These are phyloP conservation scores for Tothia fuscella DNA, from an alignment of 2,329 filamentous ascomycete species.

Conservation along the genomic window DNA sequence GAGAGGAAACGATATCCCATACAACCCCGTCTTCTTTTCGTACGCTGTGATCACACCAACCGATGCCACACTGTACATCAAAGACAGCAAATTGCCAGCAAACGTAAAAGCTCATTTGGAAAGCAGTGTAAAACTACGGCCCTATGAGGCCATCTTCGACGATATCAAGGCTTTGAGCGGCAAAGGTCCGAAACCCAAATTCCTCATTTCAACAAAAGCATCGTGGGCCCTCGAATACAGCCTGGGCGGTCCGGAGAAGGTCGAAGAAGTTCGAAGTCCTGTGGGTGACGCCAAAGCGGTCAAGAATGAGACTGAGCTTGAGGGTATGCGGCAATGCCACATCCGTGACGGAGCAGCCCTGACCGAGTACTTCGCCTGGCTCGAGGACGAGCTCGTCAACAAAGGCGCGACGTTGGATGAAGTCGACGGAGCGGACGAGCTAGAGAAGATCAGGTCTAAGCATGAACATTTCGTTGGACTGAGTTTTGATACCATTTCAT, in stretches of 20 bases:
- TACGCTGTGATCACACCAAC: slow-evolving; percentile 78
- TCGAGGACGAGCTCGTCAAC: slow-evolving; percentile 73
- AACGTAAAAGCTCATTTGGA: slow-evolving; percentile 60
- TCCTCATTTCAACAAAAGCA: slow-evolving; percentile 74
- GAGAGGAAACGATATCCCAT: slow-evolving; percentile 86
- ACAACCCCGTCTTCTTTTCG: slow-evolving; percentile 97
- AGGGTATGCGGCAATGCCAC: slow-evolving; percentile 90
- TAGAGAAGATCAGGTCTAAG: slow-evolving; percentile 62
- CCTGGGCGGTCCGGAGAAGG: slow-evolving; percentile 71
- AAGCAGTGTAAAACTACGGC: slow-evolving; percentile 59
- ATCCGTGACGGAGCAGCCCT: slow-evolving; percentile 85
- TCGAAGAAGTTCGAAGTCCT: slow-evolving; percentile 79
- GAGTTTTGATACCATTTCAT: slow-evolving; percentile 93
- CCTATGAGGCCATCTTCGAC: slow-evolving; percentile 70
- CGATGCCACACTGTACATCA: slow-evolving; percentile 69
- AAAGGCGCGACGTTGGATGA: slow-evolving; percentile 71
- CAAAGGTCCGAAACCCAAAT: slow-evolving; percentile 43
- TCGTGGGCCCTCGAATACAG: slow-evolving; percentile 88
- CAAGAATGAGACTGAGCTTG: slow-evolving; percentile 81
- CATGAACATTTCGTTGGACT: slow-evolving; percentile 72
- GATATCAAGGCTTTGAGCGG: slow-evolving; percentile 58
- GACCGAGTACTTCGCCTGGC: slow-evolving; percentile 90
- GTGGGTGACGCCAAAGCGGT: slow-evolving; percentile 85
- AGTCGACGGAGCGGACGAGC: slow-evolving; percentile 80
- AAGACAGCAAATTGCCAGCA: slow-evolving; percentile 61